Conservation (phyloP, 2,329 filamentous ascomycete species). For the Chaetomiaceae sp. region DNA sequence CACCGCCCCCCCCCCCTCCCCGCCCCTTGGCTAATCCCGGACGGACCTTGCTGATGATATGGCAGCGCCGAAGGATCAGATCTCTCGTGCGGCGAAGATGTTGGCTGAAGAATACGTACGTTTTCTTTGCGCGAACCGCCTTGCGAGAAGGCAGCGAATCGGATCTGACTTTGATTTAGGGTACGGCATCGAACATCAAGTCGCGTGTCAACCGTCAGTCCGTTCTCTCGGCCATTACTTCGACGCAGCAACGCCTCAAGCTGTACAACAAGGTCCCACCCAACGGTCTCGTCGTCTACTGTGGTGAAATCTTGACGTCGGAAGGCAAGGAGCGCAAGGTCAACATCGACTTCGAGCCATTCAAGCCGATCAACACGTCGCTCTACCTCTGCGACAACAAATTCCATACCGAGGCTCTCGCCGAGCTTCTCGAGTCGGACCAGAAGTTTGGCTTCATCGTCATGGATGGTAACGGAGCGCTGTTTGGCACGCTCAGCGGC, state of each 20-base stretch:
- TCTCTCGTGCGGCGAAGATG: conserved; percentile 96
- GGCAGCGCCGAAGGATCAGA: conserved; percentile 91
- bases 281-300: conserved; percentile 97
- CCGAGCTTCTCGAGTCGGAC: conserved; percentile 94
- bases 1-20: background rate
- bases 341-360: conserved; percentile 99
- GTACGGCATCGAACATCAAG: conserved; percentile 99
- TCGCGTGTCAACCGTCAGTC: conserved; percentile 98
- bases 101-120: conserved; percentile 99
- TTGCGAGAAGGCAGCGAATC: background rate
- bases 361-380: conserved; percentile 99
- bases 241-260: conserved; percentile 97
- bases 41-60: conserved; percentile 21
- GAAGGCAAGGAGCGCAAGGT: conserved; percentile 99
- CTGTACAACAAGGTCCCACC: conserved; percentile 98
- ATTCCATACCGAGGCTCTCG: conserved; percentile 96
- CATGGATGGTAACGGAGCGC: conserved; percentile 98
- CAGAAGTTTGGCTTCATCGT: conserved; percentile 99
- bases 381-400: conserved; percentile 99
- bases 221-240: conserved; percentile 95
- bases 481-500: conserved; percentile 93
- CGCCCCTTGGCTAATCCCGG: background rate
- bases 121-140: conserved; percentile 16
- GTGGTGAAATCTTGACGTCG: conserved; percentile 98
- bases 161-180: conserved; percentile 44